Conservation (phyloP, 495 filamentous ascomycete species). For the Annulohypoxylon nitens region DNA sequence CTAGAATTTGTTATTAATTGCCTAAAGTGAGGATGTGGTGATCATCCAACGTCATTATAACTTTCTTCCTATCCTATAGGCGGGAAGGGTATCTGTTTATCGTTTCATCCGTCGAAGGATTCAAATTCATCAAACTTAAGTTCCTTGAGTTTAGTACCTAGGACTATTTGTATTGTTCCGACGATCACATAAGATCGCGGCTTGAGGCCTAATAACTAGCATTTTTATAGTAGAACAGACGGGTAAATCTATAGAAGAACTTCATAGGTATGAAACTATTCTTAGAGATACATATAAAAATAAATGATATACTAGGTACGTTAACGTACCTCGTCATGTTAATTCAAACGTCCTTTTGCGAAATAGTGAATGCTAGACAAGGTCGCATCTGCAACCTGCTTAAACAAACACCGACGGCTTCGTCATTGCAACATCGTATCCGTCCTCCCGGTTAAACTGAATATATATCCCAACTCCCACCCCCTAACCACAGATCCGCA, state of each 20-base stretch:
- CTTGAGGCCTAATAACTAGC: not conserved
- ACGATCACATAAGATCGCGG: not conserved
- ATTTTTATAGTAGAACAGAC: too few species aligned
- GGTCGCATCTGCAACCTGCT: constrained; percentile 12
- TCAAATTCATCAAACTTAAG: not conserved
- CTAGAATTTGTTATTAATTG: constrained; percentile 29
- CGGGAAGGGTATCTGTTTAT: not conserved
- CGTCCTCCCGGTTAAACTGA: constrained; percentile 41
- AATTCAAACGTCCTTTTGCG: not conserved
- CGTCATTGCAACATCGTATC: constrained; percentile 13
- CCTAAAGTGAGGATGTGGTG: constrained; percentile 26
- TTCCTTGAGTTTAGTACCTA: not conserved
- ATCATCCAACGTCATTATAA: constrained; percentile 31
- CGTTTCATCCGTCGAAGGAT: constrained; percentile 17
- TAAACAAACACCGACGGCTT: constrained; percentile 10
- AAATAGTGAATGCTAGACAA: constrained; percentile 11
- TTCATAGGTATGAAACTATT: not conserved
- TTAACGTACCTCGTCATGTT: not conserved
- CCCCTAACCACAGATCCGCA: not conserved
- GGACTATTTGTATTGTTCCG: not conserved
- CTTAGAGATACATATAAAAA: not conserved
- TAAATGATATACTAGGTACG: not conserved
- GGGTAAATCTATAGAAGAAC: not conserved
- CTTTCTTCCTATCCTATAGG: not conserved
- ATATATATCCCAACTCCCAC: constrained; percentile 16